Percentiles rank a stretch among this genome's conserved stretches.
Conservation (phyloP, 805 yeast genomes). For the Monosporozyma aerobia region DNA sequence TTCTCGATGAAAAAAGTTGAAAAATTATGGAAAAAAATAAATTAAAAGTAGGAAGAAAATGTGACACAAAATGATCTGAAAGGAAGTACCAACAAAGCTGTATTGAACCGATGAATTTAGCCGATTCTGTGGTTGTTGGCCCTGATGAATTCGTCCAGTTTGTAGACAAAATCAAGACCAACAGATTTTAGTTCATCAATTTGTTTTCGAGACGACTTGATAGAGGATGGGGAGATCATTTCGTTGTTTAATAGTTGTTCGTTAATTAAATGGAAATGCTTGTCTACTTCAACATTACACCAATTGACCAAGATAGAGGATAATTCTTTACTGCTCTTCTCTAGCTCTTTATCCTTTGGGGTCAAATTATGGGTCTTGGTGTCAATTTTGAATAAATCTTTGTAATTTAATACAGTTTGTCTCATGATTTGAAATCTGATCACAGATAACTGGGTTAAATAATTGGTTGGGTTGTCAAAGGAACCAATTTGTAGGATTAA, state of each 20-base stretch:
- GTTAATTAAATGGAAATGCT: conserved; percentile 49
- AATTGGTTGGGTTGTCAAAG: conserved; percentile 46
- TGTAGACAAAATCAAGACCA: conserved; percentile 68
- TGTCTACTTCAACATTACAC: conserved; percentile 57
- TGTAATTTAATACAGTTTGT: conserved; percentile 47
- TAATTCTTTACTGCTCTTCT: conserved; percentile 15
- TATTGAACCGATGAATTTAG: not conserved
- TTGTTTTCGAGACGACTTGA: conserved; percentile 50
- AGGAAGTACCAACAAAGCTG: not conserved
- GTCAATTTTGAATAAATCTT: conserved; percentile 36
- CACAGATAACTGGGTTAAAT: conserved; percentile 52
- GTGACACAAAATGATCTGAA: not conserved
- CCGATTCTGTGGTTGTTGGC: conserved; percentile 13
- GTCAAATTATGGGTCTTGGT: not conserved
- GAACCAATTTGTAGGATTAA: conserved; percentile 40
- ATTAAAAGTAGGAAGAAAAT: not conserved
- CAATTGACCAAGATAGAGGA: conserved; percentile 66
- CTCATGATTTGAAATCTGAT: conserved; percentile 53
- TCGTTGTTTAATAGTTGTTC: conserved; percentile 61
- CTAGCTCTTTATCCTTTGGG: not conserved
- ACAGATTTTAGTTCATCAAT: conserved; percentile 50
- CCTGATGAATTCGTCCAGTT: conserved; percentile 38
- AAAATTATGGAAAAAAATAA: not conserved
- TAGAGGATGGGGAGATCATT: conserved; percentile 42
- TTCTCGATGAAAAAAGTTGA: not conserved